A percentile compares a stretch with the other conserved stretches of the same genome.
These are phyloP conservation scores for Cadophora gregata DNA, from an alignment of 2,329 filamentous ascomycete genomes.

Conservation along the genomic window DNA sequence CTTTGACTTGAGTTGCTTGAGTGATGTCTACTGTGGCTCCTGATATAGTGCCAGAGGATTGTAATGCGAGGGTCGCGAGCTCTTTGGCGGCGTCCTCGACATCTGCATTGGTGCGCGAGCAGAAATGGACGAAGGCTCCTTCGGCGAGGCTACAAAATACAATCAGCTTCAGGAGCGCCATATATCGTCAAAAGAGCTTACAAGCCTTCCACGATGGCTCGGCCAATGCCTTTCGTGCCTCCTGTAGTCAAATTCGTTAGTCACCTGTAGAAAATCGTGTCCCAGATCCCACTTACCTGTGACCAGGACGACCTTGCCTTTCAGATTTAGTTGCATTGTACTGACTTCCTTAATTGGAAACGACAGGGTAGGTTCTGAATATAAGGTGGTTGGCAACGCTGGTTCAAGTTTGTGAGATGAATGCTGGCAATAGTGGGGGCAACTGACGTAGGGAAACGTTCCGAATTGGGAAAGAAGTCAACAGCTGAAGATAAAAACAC, in stretches of 20 bases:
- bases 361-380: neutral
- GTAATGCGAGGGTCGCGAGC: conserved; percentile 21
- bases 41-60: conserved; percentile 23
- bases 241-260: conserved; percentile 24
- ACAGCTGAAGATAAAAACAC: neutral
- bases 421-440: conserved; percentile 1
- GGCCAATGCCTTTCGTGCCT: conserved; percentile 39
- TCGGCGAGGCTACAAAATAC: conserved; percentile 27
- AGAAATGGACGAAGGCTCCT: conserved; percentile 38
- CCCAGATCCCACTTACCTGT: conserved; percentile 38
- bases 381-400: neutral
- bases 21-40: conserved; percentile 34
- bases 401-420: neutral
- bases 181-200: neutral
- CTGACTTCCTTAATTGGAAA: neutral
- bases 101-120: conserved; percentile 33
- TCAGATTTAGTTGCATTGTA: conserved; percentile 46
- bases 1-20: conserved; percentile 23
- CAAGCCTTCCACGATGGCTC: conserved; percentile 37
- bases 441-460: conserved; percentile 5
- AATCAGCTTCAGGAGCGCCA: neutral
- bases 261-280: neutral
- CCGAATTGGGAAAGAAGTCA: neutral
- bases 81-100: conserved; percentile 29
- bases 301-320: conserved; percentile 45